Base-by-base conservation (phyloP, 2,329 filamentous ascomycete species). In the Tolypocladium tundrense region DNA sequence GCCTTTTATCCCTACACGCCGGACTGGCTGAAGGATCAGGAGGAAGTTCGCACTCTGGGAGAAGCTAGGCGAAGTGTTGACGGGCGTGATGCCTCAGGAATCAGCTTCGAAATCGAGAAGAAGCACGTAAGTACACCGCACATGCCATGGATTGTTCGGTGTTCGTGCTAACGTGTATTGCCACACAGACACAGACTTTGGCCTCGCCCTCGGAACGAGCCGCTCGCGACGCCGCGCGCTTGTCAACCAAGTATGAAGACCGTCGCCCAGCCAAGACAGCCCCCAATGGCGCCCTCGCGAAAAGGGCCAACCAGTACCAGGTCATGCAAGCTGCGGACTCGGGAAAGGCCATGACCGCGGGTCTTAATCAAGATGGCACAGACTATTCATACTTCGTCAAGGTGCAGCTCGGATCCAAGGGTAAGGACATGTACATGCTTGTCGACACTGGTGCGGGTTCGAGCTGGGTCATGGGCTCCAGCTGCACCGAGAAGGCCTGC, bases 401-500 rank as follows among this genome's bases (percentile, higher is more conserved):
- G 66, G 81, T 80, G 19, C 65, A 73, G 40, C 67, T 88, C 19
- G 85, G 85, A 16, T 83, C 84, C 4, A 70, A 75, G 16, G 70
- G 72, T 48, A 82, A 80, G 62, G 68, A 77, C 1, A 63, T 87
- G 63, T 82, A 81, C 63, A 81, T 88, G 79, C 77, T 88, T 33
- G 72, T 88, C 58, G 85, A 88, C 67, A 86, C 85, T 9, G 85
- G 85, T 33, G 84, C 85, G 43, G 82, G 82, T 27, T 90, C 89
- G 59, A 91, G 87, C 14, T 96, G 91, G 91, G 83, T 96, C 24
- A 94, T 94, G 83, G 83, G 86, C 37, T 77, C 83, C 19, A 74
- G 79, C 57, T 96, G 91, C 74, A 78, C 70, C 19, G 84, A 83
- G 3, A 71, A 78, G 31, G 82, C 89, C 5, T 96, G 91, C 69